A percentile compares a stretch with the other conserved stretches of the same genome.
These are phyloP conservation scores for Lignosus rhinocerotis DNA, from an alignment of 1,284 basidiomycete genomes.

Conservation along the genomic window DNA sequence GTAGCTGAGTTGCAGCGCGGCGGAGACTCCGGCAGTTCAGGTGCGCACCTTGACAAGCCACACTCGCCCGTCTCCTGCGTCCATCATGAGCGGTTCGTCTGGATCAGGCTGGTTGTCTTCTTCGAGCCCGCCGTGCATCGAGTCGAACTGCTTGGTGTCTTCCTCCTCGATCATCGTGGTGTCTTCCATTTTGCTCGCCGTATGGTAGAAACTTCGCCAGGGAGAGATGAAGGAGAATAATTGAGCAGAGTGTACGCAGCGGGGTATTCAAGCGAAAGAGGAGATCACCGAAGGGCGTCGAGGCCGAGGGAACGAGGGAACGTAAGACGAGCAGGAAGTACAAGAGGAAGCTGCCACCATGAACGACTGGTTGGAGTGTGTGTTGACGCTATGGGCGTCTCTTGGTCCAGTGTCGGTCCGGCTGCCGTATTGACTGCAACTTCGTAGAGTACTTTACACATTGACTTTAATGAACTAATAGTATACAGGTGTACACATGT, in stretches of 20 bases:
- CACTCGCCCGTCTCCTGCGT: constrained; percentile 68
- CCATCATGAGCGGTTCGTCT: constrained; percentile 72
- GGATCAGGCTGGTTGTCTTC: constrained; percentile 71
- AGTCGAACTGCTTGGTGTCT: constrained; percentile 64
- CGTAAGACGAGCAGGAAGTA: no score
- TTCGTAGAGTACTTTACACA: no score
- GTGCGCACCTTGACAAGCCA: constrained; percentile 74
- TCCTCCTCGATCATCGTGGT: constrained; percentile 51
- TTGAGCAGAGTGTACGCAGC: background rate
- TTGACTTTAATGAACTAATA: no score
- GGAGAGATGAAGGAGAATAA: background rate
- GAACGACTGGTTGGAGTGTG: no score
- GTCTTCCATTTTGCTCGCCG: constrained; percentile 43
- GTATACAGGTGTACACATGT: no score
- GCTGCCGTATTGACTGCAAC: no score
- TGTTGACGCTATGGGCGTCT: no score
- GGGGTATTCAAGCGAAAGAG: background rate
- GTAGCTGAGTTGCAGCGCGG: background rate
- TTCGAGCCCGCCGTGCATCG: constrained; percentile 48
- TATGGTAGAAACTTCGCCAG: background rate
- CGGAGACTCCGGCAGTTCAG: background rate
- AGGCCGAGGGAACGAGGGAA: no score
- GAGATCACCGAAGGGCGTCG: background rate
- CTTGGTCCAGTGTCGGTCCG: no score
- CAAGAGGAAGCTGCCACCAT: no score